phyloP scores from a whole-genome alignment of 495 filamentous ascomycete genomes.

The Trichodelitschia bisporula region DNA sequence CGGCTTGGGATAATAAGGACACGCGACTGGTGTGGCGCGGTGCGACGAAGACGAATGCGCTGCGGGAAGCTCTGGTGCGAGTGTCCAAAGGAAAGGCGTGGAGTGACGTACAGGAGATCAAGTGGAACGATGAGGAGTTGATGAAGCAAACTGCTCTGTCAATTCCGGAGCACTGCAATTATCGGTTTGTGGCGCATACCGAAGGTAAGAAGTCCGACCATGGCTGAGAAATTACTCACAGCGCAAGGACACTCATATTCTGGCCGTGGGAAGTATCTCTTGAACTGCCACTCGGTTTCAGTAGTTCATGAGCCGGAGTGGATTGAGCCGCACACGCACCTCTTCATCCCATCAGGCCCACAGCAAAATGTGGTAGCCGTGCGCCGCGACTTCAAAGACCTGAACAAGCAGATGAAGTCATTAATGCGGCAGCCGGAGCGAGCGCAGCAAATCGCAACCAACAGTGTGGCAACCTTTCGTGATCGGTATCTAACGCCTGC shows the following conservation, averaged over 20 bases:
- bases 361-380: slow-evolving; percentile 11
- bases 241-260: slow-evolving; percentile 6
- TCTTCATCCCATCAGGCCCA: slow-evolving; percentile 7
- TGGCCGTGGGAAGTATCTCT: slow-evolving; percentile 11
- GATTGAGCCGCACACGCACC: slow-evolving; percentile 8
- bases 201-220: slow-evolving; percentile 6
- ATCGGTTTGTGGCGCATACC: slow-evolving; percentile 10
- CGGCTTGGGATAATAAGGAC: slow-evolving; percentile 4
- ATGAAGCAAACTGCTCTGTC: background rate
- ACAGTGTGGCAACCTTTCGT: slow-evolving; percentile 8
- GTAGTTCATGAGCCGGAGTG: slow-evolving; percentile 7
- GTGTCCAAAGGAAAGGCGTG: slow-evolving; percentile 7
- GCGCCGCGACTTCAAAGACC: slow-evolving; percentile 11
- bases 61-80: slow-evolving; percentile 5
- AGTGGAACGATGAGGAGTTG: slow-evolving; percentile 7
- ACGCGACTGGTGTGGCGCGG: slow-evolving; percentile 11
- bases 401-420: slow-evolving; percentile 5
- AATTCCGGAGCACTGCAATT: slow-evolving; percentile 11
- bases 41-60: slow-evolving; percentile 1
- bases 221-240: background rate
- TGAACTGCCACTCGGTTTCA: slow-evolving; percentile 10
- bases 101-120: slow-evolving; percentile 8
- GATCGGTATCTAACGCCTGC: slow-evolving; percentile 13
- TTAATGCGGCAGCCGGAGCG: slow-evolving; percentile 4
- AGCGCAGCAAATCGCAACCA: slow-evolving; percentile 8